phyloP scores from a whole-genome alignment of 306 rosid genomes.

The Sicyos edulis region DNA sequence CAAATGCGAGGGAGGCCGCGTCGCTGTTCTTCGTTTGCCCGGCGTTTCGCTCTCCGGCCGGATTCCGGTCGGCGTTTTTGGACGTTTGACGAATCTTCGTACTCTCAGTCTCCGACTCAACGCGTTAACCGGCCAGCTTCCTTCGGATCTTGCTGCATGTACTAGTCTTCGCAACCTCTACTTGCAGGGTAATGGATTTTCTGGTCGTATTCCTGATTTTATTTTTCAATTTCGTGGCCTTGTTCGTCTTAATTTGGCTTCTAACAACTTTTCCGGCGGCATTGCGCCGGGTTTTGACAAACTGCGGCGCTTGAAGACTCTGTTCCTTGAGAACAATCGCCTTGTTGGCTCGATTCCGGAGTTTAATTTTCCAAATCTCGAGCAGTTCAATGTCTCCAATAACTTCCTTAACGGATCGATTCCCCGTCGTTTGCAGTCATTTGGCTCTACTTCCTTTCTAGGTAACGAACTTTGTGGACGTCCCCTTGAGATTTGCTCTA shows the following conservation, averaged over 20 bases:
- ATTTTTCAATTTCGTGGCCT: constrained; percentile 29
- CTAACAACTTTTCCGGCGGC: constrained; percentile 44
- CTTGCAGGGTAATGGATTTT: constrained; percentile 42
- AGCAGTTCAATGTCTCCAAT: constrained; percentile 51
- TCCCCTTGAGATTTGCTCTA: constrained; percentile 42
- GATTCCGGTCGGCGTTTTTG: constrained; percentile 41
- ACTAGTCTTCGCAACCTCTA: constrained; percentile 45
- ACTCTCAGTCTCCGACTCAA: constrained; percentile 54
- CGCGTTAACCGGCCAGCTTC: constrained; percentile 39
- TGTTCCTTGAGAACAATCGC: constrained; percentile 41
- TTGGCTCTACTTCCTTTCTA: constrained; percentile 33
- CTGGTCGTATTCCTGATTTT: constrained; percentile 44
- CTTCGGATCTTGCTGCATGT: constrained; percentile 41
- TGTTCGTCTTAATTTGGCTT: constrained; percentile 45
- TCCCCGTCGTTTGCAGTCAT: constrained; percentile 39
- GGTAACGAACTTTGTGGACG: constrained; percentile 51
- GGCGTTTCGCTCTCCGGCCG: constrained; percentile 49
- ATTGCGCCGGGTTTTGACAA: constrained; percentile 34
- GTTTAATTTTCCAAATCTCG: constrained; percentile 25
- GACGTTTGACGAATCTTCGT: constrained; percentile 37
- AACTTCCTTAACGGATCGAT: constrained; percentile 49
- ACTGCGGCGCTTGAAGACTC: constrained; percentile 40
- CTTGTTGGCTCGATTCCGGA: constrained; percentile 37
- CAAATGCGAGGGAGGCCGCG: constrained; percentile 30
- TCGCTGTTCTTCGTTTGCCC: constrained; percentile 45